These are phyloP conservation scores for Starmerella vaccinii DNA, from an alignment of 805 yeast genomes.

Conservation along the genomic window DNA sequence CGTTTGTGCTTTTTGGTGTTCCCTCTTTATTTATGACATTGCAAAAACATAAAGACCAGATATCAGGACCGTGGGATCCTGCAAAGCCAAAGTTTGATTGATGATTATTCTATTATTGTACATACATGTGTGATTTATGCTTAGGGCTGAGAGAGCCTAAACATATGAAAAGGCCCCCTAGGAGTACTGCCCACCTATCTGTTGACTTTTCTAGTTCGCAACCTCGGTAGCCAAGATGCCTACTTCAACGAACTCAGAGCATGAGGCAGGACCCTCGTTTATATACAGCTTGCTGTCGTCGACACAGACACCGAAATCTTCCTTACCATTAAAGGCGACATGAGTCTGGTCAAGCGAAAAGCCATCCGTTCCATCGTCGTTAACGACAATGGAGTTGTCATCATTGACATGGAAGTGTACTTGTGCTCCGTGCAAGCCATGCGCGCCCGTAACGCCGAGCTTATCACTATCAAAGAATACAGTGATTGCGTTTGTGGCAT, in stretches of 20 bases:
- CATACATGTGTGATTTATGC: no score
- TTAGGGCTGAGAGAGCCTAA: no score
- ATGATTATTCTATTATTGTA: no score
- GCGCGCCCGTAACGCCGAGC: not conserved
- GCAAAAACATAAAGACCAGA: slow-evolving; percentile 70
- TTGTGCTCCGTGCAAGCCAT: not conserved
- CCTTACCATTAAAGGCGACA: not conserved
- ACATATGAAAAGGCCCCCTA: no score
- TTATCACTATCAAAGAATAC: not conserved
- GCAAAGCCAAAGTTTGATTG: slow-evolving; percentile 47
- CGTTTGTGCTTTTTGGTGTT: slow-evolving; percentile 43
- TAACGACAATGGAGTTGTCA: not conserved
- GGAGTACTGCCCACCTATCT: no score
- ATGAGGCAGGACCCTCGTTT: not conserved
- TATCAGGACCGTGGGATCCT: slow-evolving; percentile 90
- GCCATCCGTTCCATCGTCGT: not conserved
- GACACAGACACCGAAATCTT: not conserved
- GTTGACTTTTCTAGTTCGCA: not conserved
- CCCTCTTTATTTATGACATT: slow-evolving; percentile 63
- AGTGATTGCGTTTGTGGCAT: not conserved
- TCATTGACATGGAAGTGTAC: not conserved
- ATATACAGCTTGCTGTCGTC: not conserved
- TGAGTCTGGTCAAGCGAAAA: not conserved
- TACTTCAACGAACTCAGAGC: not conserved
- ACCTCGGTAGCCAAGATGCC: not conserved